Evolutionary conservation across 2,329 filamentous ascomycete genomes (phyloP).

Genomic region (Aspergillus bombycis): DNA sequence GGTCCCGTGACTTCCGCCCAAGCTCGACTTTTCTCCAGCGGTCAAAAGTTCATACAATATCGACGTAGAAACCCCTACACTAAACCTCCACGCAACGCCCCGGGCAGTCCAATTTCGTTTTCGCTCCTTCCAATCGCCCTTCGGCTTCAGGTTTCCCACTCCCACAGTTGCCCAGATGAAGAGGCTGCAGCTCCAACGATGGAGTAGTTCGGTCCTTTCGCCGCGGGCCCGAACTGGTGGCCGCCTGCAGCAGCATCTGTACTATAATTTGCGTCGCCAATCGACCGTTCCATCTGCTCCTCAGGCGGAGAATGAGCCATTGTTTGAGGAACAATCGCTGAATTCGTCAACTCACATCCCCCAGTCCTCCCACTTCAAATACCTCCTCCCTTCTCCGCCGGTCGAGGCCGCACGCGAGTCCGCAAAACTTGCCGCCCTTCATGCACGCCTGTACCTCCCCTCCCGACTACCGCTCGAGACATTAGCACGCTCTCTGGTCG

Average conservation of each 20-base stretch:
- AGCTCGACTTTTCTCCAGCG: slow-evolving; percentile 43
- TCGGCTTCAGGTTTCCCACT: slow-evolving; percentile 10
- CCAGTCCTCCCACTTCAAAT: slow-evolving; percentile 36
- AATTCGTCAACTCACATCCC: slow-evolving; percentile 25
- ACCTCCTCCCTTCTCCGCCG: slow-evolving; percentile 70
- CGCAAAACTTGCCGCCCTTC: slow-evolving; percentile 88
- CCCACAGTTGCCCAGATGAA: slow-evolving; percentile 48
- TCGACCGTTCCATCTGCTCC: slow-evolving; percentile 42
- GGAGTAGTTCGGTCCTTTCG: slow-evolving; percentile 55
- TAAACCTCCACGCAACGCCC: slow-evolving; percentile 19
- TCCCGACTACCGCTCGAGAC: slow-evolving; percentile 81
- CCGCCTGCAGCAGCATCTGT: slow-evolving; percentile 41
- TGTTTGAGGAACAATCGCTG: slow-evolving; percentile 29
- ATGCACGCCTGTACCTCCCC: slow-evolving; percentile 83
- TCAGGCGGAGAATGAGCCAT: slow-evolving; percentile 31
- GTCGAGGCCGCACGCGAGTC: slow-evolving; percentile 69
- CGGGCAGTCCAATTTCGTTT: slow-evolving; percentile 23
- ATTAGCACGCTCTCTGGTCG: slow-evolving; percentile 81
- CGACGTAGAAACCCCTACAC: slow-evolving; percentile 13
- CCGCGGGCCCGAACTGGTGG: slow-evolving; percentile 48
- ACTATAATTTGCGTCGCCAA: slow-evolving; percentile 43
- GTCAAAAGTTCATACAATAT: slow-evolving; percentile 26
- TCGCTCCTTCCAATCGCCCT: slow-evolving; percentile 8
- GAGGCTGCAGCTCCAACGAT: slow-evolving; percentile 55
- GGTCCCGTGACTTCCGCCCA: slow-evolving; percentile 43